phyloP scores from a whole-genome alignment of 176 grass and related monocot genomes.

The Eragrostis curvula region DNA sequence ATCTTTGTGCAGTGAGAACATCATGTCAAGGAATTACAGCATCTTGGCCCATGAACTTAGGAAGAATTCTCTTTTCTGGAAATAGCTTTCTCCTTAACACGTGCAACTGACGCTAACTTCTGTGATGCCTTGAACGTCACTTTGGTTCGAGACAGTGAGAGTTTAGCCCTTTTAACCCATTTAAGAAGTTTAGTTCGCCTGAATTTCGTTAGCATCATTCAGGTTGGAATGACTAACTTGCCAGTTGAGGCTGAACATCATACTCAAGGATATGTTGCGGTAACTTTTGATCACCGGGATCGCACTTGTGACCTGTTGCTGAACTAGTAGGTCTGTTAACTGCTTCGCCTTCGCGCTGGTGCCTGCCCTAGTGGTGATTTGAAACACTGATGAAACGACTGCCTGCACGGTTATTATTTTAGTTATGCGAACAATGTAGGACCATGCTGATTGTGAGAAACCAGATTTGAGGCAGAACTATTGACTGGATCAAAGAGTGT shows the following conservation, averaged over 20 bases:
- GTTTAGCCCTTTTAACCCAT: neutral
- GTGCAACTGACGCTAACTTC: neutral
- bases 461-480: neutral
- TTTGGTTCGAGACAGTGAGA: neutral
- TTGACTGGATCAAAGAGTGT: neutral
- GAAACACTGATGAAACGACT: neutral
- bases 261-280: neutral
- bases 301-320: neutral
- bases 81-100: neutral
- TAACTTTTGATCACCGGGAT: neutral
- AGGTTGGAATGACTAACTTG: neutral
- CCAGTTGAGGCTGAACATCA: neutral
- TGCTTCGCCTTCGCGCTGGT: neutral
- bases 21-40: neutral
- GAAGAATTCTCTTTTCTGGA: neutral
- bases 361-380: neutral
- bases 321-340: neutral
- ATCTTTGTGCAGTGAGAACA: constrained; percentile 27
- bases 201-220: neutral
- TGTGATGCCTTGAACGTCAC: neutral
- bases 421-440: neutral
- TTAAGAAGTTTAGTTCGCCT: neutral
- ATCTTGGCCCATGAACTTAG: neutral
- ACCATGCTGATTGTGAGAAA: neutral
- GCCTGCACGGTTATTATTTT: neutral